These are phyloP conservation scores for Monosporascus sp. DNA, from an alignment of 2,329 filamentous ascomycete species.

Conservation along the genomic window DNA sequence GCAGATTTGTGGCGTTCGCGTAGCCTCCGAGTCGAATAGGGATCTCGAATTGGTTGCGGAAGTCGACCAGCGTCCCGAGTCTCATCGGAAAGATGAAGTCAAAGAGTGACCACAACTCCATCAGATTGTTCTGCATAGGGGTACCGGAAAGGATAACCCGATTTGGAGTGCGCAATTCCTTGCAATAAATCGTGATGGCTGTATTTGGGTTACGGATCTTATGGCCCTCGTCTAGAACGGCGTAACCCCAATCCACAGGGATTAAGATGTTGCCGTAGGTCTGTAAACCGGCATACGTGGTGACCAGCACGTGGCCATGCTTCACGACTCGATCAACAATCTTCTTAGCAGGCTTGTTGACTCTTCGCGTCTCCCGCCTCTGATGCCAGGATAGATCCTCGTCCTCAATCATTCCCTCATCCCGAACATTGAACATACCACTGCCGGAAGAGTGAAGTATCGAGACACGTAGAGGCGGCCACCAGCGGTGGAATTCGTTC, in stretches of 20 bases:
- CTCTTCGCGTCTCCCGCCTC: slow-evolving; percentile 41
- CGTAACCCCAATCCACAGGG: slow-evolving; percentile 84
- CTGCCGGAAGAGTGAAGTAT: slow-evolving; percentile 94
- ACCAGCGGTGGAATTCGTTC: slow-evolving; percentile 97
- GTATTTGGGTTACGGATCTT: slow-evolving; percentile 97
- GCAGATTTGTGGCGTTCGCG: slow-evolving; percentile 87
- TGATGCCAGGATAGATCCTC: slow-evolving; percentile 49
- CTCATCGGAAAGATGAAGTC: slow-evolving; percentile 98
- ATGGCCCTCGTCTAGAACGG: slow-evolving; percentile 92
- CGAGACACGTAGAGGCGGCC: slow-evolving; percentile 95
- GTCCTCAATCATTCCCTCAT: slow-evolving; percentile 55
- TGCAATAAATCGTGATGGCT: slow-evolving; percentile 90
- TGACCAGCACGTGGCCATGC: slow-evolving; percentile 89
- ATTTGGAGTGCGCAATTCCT: slow-evolving; percentile 85
- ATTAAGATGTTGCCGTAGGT: slow-evolving; percentile 82
- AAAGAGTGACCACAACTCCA: slow-evolving; percentile 94
- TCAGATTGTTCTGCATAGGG: slow-evolving; percentile 94
- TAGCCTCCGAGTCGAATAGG: slow-evolving; percentile 93
- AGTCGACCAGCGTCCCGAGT: slow-evolving; percentile 83
- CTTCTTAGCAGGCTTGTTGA: slow-evolving; percentile 65
- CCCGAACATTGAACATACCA: slow-evolving; percentile 81
- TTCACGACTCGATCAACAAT: slow-evolving; percentile 78
- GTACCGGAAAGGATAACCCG: slow-evolving; percentile 92
- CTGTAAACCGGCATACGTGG: slow-evolving; percentile 93
- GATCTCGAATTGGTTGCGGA: slow-evolving; percentile 86